phyloP scores from a whole-genome alignment of 2,329 filamentous ascomycete genomes.

The Fusarium tuaranense region DNA sequence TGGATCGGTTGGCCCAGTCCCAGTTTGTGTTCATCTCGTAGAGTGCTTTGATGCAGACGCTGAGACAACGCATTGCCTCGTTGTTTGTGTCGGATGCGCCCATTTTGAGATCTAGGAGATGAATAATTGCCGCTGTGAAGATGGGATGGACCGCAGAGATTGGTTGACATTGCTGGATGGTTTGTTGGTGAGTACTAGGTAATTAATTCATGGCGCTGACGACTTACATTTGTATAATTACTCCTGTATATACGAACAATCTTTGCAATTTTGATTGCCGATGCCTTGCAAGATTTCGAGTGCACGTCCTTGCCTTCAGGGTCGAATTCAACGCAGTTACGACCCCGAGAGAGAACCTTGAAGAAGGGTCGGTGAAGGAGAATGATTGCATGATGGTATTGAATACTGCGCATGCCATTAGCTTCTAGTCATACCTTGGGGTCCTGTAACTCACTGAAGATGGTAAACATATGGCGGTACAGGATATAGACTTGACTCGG shows the following conservation, averaged over 20 bases:
- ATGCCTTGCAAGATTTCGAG: slow-evolving; percentile 22
- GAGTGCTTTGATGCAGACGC: slow-evolving; percentile 20
- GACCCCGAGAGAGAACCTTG: neutral
- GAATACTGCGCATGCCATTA: neutral
- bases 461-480: neutral
- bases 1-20: slow-evolving; percentile 33
- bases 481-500: neutral
- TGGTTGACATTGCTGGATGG: slow-evolving; percentile 18
- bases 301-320: slow-evolving; percentile 30
- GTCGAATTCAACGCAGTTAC: slow-evolving; percentile 19
- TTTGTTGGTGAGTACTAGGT: neutral
- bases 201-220: accelerated
- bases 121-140: slow-evolving; percentile 33
- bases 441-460: neutral
- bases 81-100: neutral
- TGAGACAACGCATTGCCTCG: slow-evolving; percentile 26
- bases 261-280: slow-evolving; percentile 21
- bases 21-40: slow-evolving; percentile 36
- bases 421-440: neutral
- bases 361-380: neutral
- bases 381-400: neutral
- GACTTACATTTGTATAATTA: slow-evolving; percentile 16
- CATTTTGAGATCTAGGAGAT: slow-evolving; percentile 26
- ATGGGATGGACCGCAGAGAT: slow-evolving; percentile 31
- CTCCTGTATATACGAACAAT: slow-evolving; percentile 33